Percentiles rank a stretch among this genome's conserved stretches.
phyloP scores from a whole-genome alignment of 2,329 filamentous ascomycete genomes.

The Bimuria novae-zelandiae region DNA sequence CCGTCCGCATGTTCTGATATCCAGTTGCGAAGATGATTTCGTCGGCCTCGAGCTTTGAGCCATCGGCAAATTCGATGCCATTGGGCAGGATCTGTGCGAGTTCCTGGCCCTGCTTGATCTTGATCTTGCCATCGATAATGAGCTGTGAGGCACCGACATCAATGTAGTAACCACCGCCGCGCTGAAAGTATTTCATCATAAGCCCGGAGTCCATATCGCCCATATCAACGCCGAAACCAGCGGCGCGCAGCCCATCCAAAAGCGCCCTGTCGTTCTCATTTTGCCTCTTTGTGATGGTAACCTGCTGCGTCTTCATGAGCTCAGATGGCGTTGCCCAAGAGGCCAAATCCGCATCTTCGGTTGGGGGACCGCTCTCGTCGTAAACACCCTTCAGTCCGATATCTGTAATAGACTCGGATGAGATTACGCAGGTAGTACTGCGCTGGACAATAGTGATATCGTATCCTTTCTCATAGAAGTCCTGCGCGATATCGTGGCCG shows the following conservation, averaged over 20 bases:
- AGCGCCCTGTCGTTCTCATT: slow-evolving; percentile 41
- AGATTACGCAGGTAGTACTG: slow-evolving; percentile 46
- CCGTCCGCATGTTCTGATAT: slow-evolving; percentile 51
- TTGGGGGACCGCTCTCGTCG: slow-evolving; percentile 32
- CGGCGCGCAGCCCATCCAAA: slow-evolving; percentile 49
- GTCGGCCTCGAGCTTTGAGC: slow-evolving; percentile 49
- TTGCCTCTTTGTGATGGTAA: slow-evolving; percentile 30
- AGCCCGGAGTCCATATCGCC: slow-evolving; percentile 35
- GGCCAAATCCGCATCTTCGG: slow-evolving; percentile 34
- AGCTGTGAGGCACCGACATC: slow-evolving; percentile 51
- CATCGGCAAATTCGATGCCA: slow-evolving; percentile 52
- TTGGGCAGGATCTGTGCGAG: slow-evolving; percentile 44
- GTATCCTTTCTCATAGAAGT: slow-evolving; percentile 51
- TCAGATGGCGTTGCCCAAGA: slow-evolving; percentile 43
- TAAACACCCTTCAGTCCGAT: slow-evolving; percentile 37
- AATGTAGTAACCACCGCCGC: slow-evolving; percentile 55
- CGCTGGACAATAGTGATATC: slow-evolving; percentile 56
- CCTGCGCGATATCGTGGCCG: slow-evolving; percentile 55
- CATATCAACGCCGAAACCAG: slow-evolving; percentile 49
- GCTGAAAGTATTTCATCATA: slow-evolving; percentile 48
- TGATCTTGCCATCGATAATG: slow-evolving; percentile 53
- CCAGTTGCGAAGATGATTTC: slow-evolving; percentile 55
- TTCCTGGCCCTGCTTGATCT: slow-evolving; percentile 47
- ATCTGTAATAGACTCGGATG: slow-evolving; percentile 30
- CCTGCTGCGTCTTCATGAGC: slow-evolving; percentile 37